Evolutionary conservation across 352 stramenopile species (phyloP).

Genomic region (Globisporangium perplexum): DNA sequence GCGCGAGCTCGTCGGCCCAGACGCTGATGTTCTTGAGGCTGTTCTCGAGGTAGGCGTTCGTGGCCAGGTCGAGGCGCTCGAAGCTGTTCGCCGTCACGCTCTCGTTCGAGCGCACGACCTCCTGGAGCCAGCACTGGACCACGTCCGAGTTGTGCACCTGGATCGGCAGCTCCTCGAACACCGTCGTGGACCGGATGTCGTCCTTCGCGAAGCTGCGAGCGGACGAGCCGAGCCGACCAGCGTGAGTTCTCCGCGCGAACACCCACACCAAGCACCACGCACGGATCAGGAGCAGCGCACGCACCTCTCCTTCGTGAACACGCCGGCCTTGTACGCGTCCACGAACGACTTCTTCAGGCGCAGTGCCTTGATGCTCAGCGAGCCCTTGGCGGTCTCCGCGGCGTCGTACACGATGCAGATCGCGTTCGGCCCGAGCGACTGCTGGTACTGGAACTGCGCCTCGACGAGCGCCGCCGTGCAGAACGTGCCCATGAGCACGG

Average conservation of each 20-base stretch:
- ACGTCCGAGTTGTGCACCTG: slow-evolving; percentile 94
- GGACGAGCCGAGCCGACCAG: too few relatives aligned
- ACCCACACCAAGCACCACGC: too few relatives aligned
- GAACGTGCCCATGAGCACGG: slow-evolving; percentile 95
- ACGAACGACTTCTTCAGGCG: slow-evolving; percentile 94
- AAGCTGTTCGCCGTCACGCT: slow-evolving; percentile 81
- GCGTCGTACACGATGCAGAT: slow-evolving; percentile 99
- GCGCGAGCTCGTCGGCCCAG: slow-evolving; percentile 96
- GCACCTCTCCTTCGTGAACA: slow-evolving; percentile 73
- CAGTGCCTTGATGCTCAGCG: slow-evolving; percentile 94
- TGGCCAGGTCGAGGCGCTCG: slow-evolving; percentile 94
- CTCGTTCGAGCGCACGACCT: slow-evolving; percentile 70
- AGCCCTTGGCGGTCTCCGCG: slow-evolving; percentile 92
- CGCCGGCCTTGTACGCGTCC: slow-evolving; percentile 82
- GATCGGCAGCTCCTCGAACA: slow-evolving; percentile 97
- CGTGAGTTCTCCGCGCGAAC: too few relatives aligned
- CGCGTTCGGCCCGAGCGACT: slow-evolving; percentile 94
- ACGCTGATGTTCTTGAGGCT: slow-evolving; percentile 97
- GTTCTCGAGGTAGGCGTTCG: slow-evolving; percentile 95
- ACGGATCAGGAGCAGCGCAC: too few relatives aligned
- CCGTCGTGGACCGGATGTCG: slow-evolving; percentile 79
- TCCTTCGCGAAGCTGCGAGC: slow-evolving; percentile 72
- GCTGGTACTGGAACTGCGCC: slow-evolving; percentile 96
- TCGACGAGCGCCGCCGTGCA: slow-evolving; percentile 93
- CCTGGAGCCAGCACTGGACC: slow-evolving; percentile 91